These are phyloP conservation scores for Moesziomyces sp. DNA, from an alignment of 1,284 basidiomycete genomes.

Conservation along the genomic window DNA sequence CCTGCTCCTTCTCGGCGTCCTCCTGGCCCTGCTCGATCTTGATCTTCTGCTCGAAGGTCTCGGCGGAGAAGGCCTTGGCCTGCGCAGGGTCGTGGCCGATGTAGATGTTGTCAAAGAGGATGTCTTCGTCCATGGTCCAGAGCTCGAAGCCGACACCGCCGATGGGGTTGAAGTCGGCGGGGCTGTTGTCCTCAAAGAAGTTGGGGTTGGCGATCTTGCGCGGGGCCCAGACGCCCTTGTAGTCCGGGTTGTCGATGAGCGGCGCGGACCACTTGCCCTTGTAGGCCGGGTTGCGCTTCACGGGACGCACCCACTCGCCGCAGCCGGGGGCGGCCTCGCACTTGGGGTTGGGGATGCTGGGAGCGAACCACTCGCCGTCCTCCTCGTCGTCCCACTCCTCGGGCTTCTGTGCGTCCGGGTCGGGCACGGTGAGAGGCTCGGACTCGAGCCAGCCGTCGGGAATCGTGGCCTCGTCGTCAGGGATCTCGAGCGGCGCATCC, in stretches of 20 bases:
- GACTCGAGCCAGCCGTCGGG: slow-evolving; percentile 96
- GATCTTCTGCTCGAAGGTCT: slow-evolving; percentile 63
- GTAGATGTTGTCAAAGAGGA: slow-evolving; percentile 67
- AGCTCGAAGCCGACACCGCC: slow-evolving; percentile 66
- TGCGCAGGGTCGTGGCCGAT: slow-evolving; percentile 61
- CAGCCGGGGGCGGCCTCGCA: slow-evolving; percentile 90
- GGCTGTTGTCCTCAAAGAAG: slow-evolving; percentile 88
- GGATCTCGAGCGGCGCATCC: slow-evolving; percentile 71
- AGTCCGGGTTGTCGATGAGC: slow-evolving; percentile 75
- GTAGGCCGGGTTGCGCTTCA: slow-evolving; percentile 96
- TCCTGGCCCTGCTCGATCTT: slow-evolving; percentile 62
- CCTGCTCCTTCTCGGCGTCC: slow-evolving; percentile 35
- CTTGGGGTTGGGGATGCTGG: slow-evolving; percentile 80
- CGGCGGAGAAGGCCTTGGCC: slow-evolving; percentile 56
- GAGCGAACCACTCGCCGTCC: slow-evolving; percentile 97
- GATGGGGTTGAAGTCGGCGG: slow-evolving; percentile 77
- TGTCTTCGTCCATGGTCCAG: slow-evolving; percentile 67
- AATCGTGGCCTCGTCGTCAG: slow-evolving; percentile 85
- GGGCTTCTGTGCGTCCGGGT: slow-evolving; percentile 94
- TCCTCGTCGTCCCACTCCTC: slow-evolving; percentile 99
- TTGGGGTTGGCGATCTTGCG: slow-evolving; percentile 76
- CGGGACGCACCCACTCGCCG: slow-evolving; percentile 88
- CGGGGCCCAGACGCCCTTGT: slow-evolving; percentile 63
- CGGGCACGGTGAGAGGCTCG: slow-evolving; percentile 83
- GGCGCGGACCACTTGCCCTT: slow-evolving; percentile 93